Base-by-base conservation (phyloP, 208 protist species). In the Naegleria lovaniensis region DNA sequence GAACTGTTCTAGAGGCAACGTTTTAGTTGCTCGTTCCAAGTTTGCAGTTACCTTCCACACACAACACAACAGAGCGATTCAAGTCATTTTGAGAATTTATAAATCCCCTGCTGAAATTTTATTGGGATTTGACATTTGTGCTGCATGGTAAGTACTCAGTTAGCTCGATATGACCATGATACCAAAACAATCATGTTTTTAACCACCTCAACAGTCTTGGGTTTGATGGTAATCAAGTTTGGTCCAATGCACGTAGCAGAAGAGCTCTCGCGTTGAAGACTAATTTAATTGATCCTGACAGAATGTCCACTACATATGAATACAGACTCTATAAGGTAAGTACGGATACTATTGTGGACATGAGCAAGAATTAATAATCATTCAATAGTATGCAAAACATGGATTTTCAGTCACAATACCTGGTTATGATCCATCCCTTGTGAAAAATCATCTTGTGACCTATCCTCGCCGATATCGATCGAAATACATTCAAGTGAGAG, bases 391-490 rank as follows among this genome's bases (percentile, higher is more conserved):
- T 84, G 90, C 90, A 38, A 16, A 36, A 19, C 25, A 91, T 7
- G 92, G 92, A 13, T 93, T 93, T 40, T 48, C 85, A 51, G 92
- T 93, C 15, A 11, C n/a, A 39, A 79, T 93, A 19, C 92, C 92
- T 25, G 83, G 83, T 5, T 85, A 43, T 85, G 83, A 85, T 43
- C 29, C 38, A 13, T 16, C 16, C 4, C 29, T 43, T 48, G 25
- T 85, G 0, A 85, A 85, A 48, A 85, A 85, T 36, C 67, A 79
- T 13, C 25, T 36, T 9, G 25, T 79, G 1, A 79, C 25, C 3
- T 79, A 36, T 33, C 67, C 67, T 36, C 19, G 67, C 9, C 19
- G 0, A 36, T 79, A 79, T 9, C 25, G 25, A 79, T 29, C 29
- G 0, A 25, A 36, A 36, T n/a, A 79, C n/a, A 36, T 79, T 36